Evolutionary conservation across 1,284 basidiomycete genomes (phyloP).

Genomic region (Malassezia arunalokei): DNA sequence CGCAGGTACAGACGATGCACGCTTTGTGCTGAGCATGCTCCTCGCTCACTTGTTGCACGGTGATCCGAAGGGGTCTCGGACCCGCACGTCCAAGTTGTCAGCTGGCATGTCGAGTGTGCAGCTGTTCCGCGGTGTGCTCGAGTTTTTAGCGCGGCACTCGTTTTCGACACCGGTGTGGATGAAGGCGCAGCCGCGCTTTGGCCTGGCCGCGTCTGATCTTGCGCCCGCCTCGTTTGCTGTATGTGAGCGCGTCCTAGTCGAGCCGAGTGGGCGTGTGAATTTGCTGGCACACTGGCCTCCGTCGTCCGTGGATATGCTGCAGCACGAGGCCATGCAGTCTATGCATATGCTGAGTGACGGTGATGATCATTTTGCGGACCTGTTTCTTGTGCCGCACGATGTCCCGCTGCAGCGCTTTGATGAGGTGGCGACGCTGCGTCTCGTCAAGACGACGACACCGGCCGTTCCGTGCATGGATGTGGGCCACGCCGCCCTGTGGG

Average conservation of each 20-base stretch:
- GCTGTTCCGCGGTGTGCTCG: slow-evolving; percentile 65
- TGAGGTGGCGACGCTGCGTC: slow-evolving; percentile 31
- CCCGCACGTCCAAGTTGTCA: slow-evolving; percentile 49
- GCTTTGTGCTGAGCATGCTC: slow-evolving; percentile 51
- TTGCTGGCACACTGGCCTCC: slow-evolving; percentile 50
- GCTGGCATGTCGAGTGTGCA: slow-evolving; percentile 73
- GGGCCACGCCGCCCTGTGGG: not conserved
- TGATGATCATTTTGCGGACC: slow-evolving; percentile 59
- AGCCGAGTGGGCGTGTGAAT: slow-evolving; percentile 68
- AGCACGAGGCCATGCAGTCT: slow-evolving; percentile 39
- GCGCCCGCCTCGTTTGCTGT: slow-evolving; percentile 43
- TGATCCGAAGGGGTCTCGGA: slow-evolving; percentile 32
- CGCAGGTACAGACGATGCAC: slow-evolving; percentile 52
- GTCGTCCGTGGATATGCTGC: slow-evolving; percentile 59
- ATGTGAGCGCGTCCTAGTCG: slow-evolving; percentile 57
- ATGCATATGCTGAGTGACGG: slow-evolving; percentile 39
- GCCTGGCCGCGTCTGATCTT: slow-evolving; percentile 27
- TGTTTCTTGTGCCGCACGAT: slow-evolving; percentile 54
- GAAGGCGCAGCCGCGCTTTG: slow-evolving; percentile 46
- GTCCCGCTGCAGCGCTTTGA: slow-evolving; percentile 43
- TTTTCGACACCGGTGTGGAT: slow-evolving; percentile 59
- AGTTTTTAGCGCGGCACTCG: slow-evolving; percentile 61
- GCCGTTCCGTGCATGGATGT: slow-evolving; percentile 4
- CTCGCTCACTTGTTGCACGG: slow-evolving; percentile 44
- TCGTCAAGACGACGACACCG: not conserved